Base-by-base conservation (phyloP, 1,139 yeast species). In the Lodderomyces elongisporus region DNA sequence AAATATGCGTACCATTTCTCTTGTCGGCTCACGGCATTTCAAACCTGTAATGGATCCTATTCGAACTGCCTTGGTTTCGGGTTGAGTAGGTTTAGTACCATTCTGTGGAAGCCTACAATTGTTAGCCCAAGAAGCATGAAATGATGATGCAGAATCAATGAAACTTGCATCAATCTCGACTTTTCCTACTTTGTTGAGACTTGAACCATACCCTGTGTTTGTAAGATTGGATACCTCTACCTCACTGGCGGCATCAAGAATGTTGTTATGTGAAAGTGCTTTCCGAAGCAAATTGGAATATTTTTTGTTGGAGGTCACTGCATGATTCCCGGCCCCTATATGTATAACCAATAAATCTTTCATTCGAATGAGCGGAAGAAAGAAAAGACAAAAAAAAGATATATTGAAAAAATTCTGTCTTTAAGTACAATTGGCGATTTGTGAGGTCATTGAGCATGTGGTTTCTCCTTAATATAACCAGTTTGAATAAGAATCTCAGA, bases 151-250 rank as follows among this genome's bases (percentile, higher is more conserved):
- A n/a, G n/a, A n/a, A 13, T 24, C 26, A 6, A 66, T 45, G 25
- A 59, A 54, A 39, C 69, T 55, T 2, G 76, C 72, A 48, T 77
- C 85, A 43, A 79, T 73, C 39, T 70, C 75, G 0, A 75, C 77
- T 3, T 51, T 37, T 1, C 81, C 81, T 2, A 48, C 38, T 8
- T 55, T 37, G 39, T 71, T 70, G 34, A 76, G 52, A 13, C 75
- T 70, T 1, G 81, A 69, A 1, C 83, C 83, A 33, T 47, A 53
- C 0, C 83, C 85, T 3, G 81, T 72, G 46, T 77, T 77, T 10
- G 81, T 74, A 34, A 67, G 46, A 6, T 56, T 47, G 3, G 70
- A 60, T 18, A 51, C 51, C 44, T 77, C 84, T 12, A 78, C 48
- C 3, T 60, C 32, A 22, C 48, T 47, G 30, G 63, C 49, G 15